Conservation (phyloP, 78 protist genomes). For the Monocercomonoides exilis region DNA sequence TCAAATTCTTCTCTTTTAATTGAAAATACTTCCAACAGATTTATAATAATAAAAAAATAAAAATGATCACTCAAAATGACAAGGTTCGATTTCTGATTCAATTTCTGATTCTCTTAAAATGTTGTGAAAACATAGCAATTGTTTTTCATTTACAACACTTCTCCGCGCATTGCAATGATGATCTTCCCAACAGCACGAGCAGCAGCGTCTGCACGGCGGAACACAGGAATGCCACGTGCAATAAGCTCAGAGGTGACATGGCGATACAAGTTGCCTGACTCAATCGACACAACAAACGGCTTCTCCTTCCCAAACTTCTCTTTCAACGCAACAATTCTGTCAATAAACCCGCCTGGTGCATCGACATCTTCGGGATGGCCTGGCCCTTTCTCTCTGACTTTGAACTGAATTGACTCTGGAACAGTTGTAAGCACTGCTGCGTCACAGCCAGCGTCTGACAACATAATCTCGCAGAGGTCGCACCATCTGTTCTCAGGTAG, state of each 20-base stretch:
- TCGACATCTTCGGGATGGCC: not conserved
- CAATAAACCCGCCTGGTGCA: not conserved
- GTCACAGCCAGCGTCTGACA: not conserved
- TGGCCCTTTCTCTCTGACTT: not conserved
- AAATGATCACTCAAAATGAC: too few species aligned
- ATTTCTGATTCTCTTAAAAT: too few species aligned
- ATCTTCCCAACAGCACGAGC: not conserved
- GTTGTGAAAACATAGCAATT: too few species aligned
- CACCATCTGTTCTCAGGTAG: not conserved
- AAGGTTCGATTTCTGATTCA: too few species aligned
- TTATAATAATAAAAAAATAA: too few species aligned
- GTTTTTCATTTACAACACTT: not conserved
- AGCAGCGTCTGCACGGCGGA: not conserved
- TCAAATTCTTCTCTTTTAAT: too few species aligned
- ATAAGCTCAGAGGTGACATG: not conserved
- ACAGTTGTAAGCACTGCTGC: constrained; percentile 9
- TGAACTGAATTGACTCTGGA: constrained; percentile 21
- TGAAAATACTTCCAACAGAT: too few species aligned
- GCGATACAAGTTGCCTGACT: not conserved
- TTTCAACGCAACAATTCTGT: not conserved
- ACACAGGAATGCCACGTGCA: not conserved
- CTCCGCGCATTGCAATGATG: not conserved
- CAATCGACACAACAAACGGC: not conserved
- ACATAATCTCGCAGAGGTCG: not conserved
- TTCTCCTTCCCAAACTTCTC: not conserved